Evolutionary conservation across 345 rosid genomes (phyloP), one percentile per base, ranked within the genome.

Genomic region (Mallotus nudiflorus): DNA sequence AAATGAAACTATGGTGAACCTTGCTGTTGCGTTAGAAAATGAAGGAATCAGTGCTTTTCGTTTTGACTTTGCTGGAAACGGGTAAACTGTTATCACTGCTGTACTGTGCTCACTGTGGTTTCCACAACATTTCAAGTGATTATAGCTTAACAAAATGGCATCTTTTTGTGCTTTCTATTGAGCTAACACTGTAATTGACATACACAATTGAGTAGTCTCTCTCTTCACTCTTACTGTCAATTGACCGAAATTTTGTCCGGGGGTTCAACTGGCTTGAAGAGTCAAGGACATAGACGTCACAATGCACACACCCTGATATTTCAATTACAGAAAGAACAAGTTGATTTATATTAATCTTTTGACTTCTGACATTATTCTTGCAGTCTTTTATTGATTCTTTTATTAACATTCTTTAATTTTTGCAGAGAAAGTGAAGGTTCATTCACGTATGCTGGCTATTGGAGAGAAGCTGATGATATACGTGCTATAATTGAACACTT

Each of bases 31-130:
- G 3, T 16, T 77, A 28, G 80, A 55, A 39, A 72, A 67, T 37
- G 80, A 77, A 45, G 80, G 80, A 48, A 77, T 72, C 48, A 65
- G 72, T 52, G 67, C 75, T 37, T 76, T 76, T 65, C 80, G 80
- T 29, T 76, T 76, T 46, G 80, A 77, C 56, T 77, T 77, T 48
- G 9, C 73, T 46, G 80, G 80, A 62, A 77, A 77, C 49, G 80
- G 80, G 80, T 76, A 46, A 15, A 54, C 20, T 29, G 13, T 42
- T 51, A 28, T n/a, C n/a, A n/a, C n/a, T n/a, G n/a, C n/a, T 27
- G 19, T 25, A 37, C 61, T 24, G 37, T 37, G 24, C 12, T 3
- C 25, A 39, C 27, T 62, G 50, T 22, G 33, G 46, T 6, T 33
- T 33, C 37, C 46, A 42, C 46, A 9, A 8, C 46, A 42, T 4